Base-by-base conservation (phyloP, 345 rosid species). In the Acer saccharum region DNA sequence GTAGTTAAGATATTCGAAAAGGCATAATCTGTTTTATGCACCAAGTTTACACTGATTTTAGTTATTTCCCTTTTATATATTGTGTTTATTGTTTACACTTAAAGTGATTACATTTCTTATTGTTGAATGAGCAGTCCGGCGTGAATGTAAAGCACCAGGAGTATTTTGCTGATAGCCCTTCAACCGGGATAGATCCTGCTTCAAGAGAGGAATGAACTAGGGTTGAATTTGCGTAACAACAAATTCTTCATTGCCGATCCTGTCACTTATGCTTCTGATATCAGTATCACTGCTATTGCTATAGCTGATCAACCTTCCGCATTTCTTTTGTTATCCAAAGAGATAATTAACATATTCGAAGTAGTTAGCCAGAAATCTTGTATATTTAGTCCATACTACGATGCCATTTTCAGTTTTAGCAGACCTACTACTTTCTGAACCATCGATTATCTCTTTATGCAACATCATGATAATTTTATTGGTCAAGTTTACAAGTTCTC, bases 111-210 rank as follows among this genome's bases (percentile, higher is more conserved):
- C 32, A 29, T 29, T 29, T 29, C 3, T 29, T 29, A 29, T 29
- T 2, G 32, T 29, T 29, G 32, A 29, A 29, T 29, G 32, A 29
- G 32, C 32, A 29, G 32, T 29, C 87, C 65, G 97, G 97, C 3
- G 98, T 93, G 74, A 91, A 93, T 43, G 93, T 95, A 87, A 95
- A 93, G 89, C 97, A 92, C 74, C 98, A 93, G 54, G 98, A 93
- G 84, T 93, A 91, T 74, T 93, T 91, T 83, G 98, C 93, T 18
- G 98, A 92, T 80, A 94, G 86, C 74, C 89, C 93, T 48, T 90
- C 89, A 7, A 83, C 92, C 0, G 93, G 94, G 29, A 78, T 87
- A 77, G 97, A 92, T 82, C 87, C 89, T 81, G 83, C 90, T 52
- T 65, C 97, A 61, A 64, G 62, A 39, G 54, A 66, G 1, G 72